These are phyloP conservation scores for Umbelopsis sp. DNA, from an alignment of 192 early-diverging fungal genomes.

Conservation along the genomic window DNA sequence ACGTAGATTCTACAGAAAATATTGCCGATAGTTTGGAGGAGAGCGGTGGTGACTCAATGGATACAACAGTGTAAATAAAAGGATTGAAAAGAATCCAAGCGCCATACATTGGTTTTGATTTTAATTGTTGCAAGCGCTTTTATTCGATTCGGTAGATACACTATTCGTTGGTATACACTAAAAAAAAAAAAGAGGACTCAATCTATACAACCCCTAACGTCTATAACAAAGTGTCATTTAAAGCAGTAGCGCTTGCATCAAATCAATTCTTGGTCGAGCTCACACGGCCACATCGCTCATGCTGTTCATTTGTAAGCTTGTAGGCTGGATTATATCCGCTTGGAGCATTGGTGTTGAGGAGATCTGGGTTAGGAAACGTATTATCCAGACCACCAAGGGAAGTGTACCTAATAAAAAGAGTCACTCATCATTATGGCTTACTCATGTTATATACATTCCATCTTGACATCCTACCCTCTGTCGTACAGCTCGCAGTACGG, in stretches of 20 bases:
- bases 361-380: slow-evolving; percentile 83
- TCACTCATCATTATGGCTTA: background rate
- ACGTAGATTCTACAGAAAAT: background rate
- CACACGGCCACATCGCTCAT: slow-evolving; percentile 41
- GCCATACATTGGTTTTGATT: background rate
- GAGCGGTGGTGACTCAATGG: background rate
- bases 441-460: too few species aligned
- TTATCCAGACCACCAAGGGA: slow-evolving; percentile 85
- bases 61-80: slow-evolving; percentile 19
- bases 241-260: background rate
- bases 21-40: background rate
- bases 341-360: slow-evolving; percentile 44
- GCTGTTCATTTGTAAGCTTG: slow-evolving; percentile 55
- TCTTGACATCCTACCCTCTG: slow-evolving; percentile 58
- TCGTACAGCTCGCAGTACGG: slow-evolving; percentile 92
- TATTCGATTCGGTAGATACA: too few species aligned
- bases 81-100: background rate
- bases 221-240: background rate
- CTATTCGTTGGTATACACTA: background rate
- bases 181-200: background rate
- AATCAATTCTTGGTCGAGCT: background rate
- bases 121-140: background rate
- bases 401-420: slow-evolving; percentile 69
- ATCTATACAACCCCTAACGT: background rate
- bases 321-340: slow-evolving; percentile 67